phyloP scores from a whole-genome alignment of 176 grass and related monocot species.

The Lolium multiflorum region DNA sequence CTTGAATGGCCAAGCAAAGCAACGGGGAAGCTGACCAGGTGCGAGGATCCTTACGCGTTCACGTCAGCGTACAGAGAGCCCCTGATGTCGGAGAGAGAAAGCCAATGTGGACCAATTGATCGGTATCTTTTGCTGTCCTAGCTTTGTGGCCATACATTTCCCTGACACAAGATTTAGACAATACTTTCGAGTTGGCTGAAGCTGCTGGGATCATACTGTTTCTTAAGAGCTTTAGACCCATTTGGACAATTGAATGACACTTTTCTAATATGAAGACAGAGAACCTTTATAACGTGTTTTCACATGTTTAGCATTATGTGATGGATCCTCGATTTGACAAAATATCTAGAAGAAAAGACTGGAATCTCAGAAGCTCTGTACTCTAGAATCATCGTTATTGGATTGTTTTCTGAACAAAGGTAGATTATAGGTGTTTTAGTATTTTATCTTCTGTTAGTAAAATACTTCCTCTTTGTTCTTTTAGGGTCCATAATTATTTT shows the following conservation, averaged over 20 bases:
- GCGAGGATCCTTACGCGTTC: neutral
- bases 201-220: neutral
- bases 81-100: neutral
- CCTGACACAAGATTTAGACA: neutral
- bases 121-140: too few relatives aligned
- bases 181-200: constrained; percentile 4
- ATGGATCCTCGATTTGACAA: neutral
- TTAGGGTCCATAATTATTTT: neutral
- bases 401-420: neutral
- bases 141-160: too few relatives aligned
- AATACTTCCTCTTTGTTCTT: neutral
- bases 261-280: neutral
- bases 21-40: neutral
- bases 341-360: neutral
- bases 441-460: constrained; percentile 16
- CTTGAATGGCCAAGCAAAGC: neutral
- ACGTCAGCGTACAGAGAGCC: neutral
- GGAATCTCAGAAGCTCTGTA: constrained; percentile 1
- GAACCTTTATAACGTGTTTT: neutral
- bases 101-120: too few relatives aligned
- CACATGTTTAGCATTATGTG: neutral
- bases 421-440: neutral
- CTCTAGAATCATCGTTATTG: neutral
- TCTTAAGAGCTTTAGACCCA: neutral
- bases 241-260: neutral